Conservation (phyloP, 371 early-diverging fungal genomes). For the Neoconidiobolus thromboides region DNA sequence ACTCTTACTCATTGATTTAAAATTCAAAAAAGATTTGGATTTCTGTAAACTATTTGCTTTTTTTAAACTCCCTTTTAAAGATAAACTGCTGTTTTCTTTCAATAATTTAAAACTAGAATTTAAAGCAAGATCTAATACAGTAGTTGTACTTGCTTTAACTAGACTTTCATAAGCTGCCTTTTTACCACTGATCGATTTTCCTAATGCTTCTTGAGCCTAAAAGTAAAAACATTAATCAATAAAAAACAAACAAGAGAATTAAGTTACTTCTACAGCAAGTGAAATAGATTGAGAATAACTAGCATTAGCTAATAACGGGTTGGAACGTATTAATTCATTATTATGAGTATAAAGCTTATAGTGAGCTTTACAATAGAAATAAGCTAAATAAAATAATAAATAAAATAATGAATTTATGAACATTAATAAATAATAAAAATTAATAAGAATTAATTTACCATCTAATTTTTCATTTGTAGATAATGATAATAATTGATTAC, state of each 20-base stretch:
- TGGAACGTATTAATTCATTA: not conserved
- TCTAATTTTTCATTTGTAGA: constrained; percentile 1
- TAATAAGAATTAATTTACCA: not conserved
- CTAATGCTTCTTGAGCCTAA: constrained; percentile 1
- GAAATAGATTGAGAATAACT: not conserved
- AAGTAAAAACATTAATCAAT: not conserved
- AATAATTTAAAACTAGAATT: not conserved
- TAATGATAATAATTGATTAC: constrained; percentile 4
- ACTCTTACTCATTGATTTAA: not conserved
- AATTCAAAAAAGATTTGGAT: not conserved
- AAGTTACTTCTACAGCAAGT: not conserved
- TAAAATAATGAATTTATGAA: not conserved
- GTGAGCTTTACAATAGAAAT: constrained; percentile 3
- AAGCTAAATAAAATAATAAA: not conserved
- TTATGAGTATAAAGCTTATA: not conserved
- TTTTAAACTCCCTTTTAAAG: not conserved
- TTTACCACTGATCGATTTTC: not conserved
- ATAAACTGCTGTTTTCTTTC: not conserved
- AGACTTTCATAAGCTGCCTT: constrained; percentile 6
- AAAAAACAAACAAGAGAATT: not conserved
- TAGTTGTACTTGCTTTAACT: not conserved
- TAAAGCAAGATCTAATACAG: not conserved
- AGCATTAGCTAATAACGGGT: constrained; percentile 4
- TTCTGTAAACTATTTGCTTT: not conserved
- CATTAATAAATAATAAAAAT: not conserved